A percentile compares a stretch with the other conserved stretches of the same genome.
Evolutionary conservation across 495 filamentous ascomycete genomes (phyloP).

Genomic region (Penicillium steckii): DNA sequence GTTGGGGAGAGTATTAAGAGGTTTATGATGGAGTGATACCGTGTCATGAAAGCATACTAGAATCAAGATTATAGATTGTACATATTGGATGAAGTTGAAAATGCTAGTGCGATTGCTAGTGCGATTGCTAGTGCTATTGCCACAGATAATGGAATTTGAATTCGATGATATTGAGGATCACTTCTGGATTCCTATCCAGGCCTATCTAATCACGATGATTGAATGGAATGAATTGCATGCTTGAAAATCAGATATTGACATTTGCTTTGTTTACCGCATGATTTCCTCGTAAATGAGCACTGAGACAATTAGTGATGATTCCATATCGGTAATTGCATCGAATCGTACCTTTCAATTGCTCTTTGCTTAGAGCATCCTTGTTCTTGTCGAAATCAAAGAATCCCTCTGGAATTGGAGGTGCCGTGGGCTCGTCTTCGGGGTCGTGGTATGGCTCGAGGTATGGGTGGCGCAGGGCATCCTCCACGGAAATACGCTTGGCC

Average conservation of each 20-base stretch:
- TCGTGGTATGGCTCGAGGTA: constrained; percentile 99
- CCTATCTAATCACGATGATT: background rate
- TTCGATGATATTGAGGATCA: background rate
- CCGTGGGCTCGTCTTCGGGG: constrained; percentile 97
- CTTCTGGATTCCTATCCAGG: background rate
- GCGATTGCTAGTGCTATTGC: too few relatives aligned
- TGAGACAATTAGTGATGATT: constrained; percentile 21
- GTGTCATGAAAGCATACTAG: too few relatives aligned
- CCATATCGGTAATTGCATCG: background rate
- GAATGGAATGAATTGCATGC: constrained; percentile 15
- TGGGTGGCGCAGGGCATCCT: constrained; percentile 94
- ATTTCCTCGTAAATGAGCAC: constrained; percentile 97
- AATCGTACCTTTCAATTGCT: constrained; percentile 85
- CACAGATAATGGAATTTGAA: background rate
- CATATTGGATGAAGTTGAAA: background rate
- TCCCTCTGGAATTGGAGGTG: constrained; percentile 92
- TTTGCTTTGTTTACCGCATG: constrained; percentile 69
- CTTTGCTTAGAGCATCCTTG: constrained; percentile 98
- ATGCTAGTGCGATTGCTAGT: too few relatives aligned
- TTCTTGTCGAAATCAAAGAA: constrained; percentile 99
- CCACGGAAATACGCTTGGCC: constrained; percentile 95
- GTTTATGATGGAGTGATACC: constrained; percentile 41
- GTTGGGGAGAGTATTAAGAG: constrained; percentile 64
- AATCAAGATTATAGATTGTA: too few relatives aligned
- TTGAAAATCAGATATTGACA: constrained; percentile 8